Percentiles rank a stretch among this genome's conserved stretches.
These are phyloP conservation scores for Penicillium digitatum DNA, from an alignment of 2,329 filamentous ascomycete species.

Conservation along the genomic window DNA sequence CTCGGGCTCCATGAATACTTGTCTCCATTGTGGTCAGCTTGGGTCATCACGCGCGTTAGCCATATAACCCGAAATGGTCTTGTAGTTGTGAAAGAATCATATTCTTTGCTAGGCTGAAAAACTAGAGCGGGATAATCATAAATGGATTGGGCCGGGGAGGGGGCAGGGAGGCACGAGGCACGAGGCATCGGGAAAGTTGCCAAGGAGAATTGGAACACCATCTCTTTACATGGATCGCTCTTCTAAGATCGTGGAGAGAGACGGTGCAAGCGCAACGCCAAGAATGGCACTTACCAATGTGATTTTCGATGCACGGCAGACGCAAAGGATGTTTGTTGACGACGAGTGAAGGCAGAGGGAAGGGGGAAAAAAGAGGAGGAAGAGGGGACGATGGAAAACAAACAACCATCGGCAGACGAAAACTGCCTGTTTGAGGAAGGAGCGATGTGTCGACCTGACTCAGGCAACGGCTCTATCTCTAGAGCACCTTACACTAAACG, in stretches of 20 bases:
- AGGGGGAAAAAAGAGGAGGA: background rate
- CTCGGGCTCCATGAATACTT: background rate
- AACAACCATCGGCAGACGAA: background rate
- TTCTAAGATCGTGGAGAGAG: background rate
- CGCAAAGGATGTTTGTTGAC: background rate
- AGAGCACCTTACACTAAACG: background rate
- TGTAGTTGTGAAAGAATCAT: too few relatives aligned
- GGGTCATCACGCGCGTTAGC: background rate
- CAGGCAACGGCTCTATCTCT: background rate
- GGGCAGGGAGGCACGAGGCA: background rate
- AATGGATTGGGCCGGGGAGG: too few relatives aligned
- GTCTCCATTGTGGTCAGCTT: background rate
- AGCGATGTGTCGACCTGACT: background rate
- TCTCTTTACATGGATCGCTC: background rate
- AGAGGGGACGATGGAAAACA: background rate
- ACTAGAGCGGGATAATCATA: background rate
- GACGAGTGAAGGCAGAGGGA: background rate
- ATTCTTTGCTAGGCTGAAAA: background rate
- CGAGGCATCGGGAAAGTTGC: too few relatives aligned
- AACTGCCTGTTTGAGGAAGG: background rate
- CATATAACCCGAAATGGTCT: background rate
- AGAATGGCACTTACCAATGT: background rate
- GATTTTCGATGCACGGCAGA: background rate
- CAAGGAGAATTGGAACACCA: background rate
- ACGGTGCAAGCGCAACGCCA: background rate